Conservation (phyloP, 768 basidiomycete genomes). For the Rhizopogon vesiculosus region DNA sequence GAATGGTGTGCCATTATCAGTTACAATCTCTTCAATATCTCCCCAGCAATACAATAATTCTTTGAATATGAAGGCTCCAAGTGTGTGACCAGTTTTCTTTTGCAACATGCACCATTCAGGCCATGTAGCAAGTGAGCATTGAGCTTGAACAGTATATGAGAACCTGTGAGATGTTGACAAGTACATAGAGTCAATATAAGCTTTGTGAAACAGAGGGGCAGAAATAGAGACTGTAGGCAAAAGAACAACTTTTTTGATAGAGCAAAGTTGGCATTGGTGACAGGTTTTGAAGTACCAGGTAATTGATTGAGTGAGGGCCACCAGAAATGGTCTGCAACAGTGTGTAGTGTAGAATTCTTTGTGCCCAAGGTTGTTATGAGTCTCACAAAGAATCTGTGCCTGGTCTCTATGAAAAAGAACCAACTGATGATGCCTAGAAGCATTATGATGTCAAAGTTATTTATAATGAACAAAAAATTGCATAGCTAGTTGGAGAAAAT, state of each 20-base stretch:
- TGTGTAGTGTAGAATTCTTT: conserved; percentile 17
- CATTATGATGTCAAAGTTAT: conserved; percentile 16
- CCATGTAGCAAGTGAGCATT: neutral
- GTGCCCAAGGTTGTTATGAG: conserved; percentile 26
- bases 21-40: conserved; percentile 24
- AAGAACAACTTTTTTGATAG: conserved; percentile 11
- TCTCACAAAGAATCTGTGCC: conserved; percentile 14
- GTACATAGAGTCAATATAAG: conserved; percentile 23
- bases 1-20: conserved; percentile 35
- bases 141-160: neutral
- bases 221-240: conserved; percentile 15
- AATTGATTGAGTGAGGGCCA: conserved; percentile 19
- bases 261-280: conserved; percentile 25
- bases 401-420: conserved; percentile 9
- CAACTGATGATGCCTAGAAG: conserved; percentile 15
- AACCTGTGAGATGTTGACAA: conserved; percentile 13
- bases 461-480: no score
- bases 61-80: neutral
- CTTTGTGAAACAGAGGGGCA: conserved; percentile 17
- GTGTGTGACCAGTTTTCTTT: no score
- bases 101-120: no score
- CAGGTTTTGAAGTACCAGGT: conserved; percentile 27
- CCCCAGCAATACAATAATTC: conserved; percentile 28
- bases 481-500: no score
- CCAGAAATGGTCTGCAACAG: conserved; percentile 6